Evolutionary conservation across 352 stramenopile species (phyloP), one percentile per base, ranked within the genome.

Genomic region (Phytophthora syringae): DNA sequence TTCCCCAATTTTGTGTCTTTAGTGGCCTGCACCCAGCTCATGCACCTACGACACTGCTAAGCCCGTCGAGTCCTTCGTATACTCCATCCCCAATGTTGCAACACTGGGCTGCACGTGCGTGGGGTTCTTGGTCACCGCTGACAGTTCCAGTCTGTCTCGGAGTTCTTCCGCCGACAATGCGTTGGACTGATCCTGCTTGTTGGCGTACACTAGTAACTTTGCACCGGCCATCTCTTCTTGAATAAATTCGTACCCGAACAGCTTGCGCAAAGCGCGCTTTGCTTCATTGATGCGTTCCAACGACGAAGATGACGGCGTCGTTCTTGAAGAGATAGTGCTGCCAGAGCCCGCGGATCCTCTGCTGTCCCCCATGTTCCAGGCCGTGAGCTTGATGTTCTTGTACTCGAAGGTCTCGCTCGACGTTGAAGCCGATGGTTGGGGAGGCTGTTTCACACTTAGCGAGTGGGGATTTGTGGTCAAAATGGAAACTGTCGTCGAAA

Each of bases 381-480:
- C 76, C 3, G 80, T 92, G 58, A 97, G 92, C 45, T 76, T 78
- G 45, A 92, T 74, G 65, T 85, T 87, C 48, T 79, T 83, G 66
- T 89, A 84, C 53, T 74, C 13, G 43, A 96, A 84, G 2, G 70
- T 77, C 75, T 97, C 89, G 55, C 75, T 97, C 89, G 55, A 97
- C 79, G 64, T 97, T 95, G 65, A 94, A 96, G n/a, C 88, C 86
- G 37, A 97, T 83, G 15, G 91, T 97, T 16, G 86, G 79, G 52
- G 92, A 85, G 42, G 85, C 93, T 2, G 72, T 82, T n/a, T n/a
- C n/a, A n/a, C n/a, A n/a, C n/a, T n/a, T n/a, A n/a, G n/a, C n/a
- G n/a, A n/a, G n/a, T n/a, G n/a, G n/a, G n/a, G n/a, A n/a, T n/a
- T n/a, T n/a, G n/a, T n/a, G n/a, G n/a, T n/a, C n/a, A n/a, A n/a